Conservation (phyloP, 352 stramenopile genomes). For the Globisporangium canariense region DNA sequence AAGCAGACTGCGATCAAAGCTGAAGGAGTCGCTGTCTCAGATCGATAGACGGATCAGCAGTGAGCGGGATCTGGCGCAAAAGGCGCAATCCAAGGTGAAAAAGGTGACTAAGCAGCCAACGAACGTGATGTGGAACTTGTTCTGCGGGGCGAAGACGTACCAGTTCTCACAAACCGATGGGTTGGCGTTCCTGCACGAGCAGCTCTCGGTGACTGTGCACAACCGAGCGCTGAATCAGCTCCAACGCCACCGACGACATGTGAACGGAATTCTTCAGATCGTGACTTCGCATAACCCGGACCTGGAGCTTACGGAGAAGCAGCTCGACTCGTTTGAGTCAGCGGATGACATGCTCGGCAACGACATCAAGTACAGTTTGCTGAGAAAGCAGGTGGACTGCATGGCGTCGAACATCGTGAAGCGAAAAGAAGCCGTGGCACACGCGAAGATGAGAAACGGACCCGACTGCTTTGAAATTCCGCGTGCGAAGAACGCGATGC, state of each 20-base stretch:
- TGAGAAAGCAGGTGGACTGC: slow-evolving; percentile 56
- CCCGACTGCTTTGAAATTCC: slow-evolving; percentile 58
- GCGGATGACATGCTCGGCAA: slow-evolving; percentile 65
- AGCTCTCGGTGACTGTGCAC: slow-evolving; percentile 50
- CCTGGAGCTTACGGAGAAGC: slow-evolving; percentile 71
- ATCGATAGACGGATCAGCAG: slow-evolving; percentile 51
- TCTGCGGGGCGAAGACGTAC: slow-evolving; percentile 47
- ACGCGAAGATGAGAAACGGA: slow-evolving; percentile 62
- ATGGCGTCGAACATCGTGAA: slow-evolving; percentile 42
- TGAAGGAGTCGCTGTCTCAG: slow-evolving; percentile 52
- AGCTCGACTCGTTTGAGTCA: slow-evolving; percentile 78
- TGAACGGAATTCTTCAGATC: slow-evolving; percentile 77
- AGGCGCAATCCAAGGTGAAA: slow-evolving; percentile 29
- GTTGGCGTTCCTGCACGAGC: slow-evolving; percentile 49
- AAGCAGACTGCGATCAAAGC: slow-evolving; percentile 53
- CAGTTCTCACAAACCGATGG: slow-evolving; percentile 43
- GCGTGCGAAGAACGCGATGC: slow-evolving; percentile 57
- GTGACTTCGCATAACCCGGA: slow-evolving; percentile 78
- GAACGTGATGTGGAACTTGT: slow-evolving; percentile 57
- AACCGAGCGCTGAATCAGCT: slow-evolving; percentile 77
- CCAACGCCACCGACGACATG: slow-evolving; percentile 70
- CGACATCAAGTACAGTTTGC: slow-evolving; percentile 71
- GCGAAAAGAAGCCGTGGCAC: slow-evolving; percentile 39
- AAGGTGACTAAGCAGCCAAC: slow-evolving; percentile 26
- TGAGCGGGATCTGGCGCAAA: slow-evolving; percentile 37